These are phyloP conservation scores for Lactifluus pinguis DNA, from an alignment of 768 basidiomycete species.

Conservation along the genomic window DNA sequence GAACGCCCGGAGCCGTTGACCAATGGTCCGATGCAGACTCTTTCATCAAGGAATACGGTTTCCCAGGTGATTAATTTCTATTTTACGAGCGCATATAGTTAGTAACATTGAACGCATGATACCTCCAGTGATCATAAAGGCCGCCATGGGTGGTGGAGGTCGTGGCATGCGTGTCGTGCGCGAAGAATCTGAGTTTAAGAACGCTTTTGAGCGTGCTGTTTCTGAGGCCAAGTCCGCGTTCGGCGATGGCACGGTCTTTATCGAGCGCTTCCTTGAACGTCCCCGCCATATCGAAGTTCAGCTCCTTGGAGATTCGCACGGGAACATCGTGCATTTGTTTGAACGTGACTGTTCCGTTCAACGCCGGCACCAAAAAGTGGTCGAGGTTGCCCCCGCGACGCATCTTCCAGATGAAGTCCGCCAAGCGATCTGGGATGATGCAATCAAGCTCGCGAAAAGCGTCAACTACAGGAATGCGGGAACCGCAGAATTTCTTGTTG, in stretches of 20 bases:
- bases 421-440: conserved; percentile 79
- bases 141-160: conserved; percentile 97
- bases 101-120: not conserved
- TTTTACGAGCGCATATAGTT: conserved; percentile 4
- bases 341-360: conserved; percentile 99
- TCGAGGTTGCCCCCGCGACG: conserved; percentile 95
- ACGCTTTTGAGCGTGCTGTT: conserved; percentile 84
- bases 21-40: conserved; percentile 69
- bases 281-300: conserved; percentile 98
- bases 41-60: conserved; percentile 94
- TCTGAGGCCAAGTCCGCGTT: conserved; percentile 95
- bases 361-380: conserved; percentile 96
- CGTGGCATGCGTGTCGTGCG: conserved; percentile 99
- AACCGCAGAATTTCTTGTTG: conserved; percentile 97
- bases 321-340: conserved; percentile 96
- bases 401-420: conserved; percentile 88
- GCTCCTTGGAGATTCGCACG: conserved; percentile 80
- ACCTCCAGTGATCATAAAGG: conserved; percentile 89
- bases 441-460: conserved; percentile 88
- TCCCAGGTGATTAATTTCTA: conserved; percentile 52
- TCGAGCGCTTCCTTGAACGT: conserved; percentile 93
- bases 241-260: conserved; percentile 98
- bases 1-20: conserved; percentile 90
- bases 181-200: conserved; percentile 85
- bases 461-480: conserved; percentile 96